Evolutionary conservation across 2,329 filamentous ascomycete species (phyloP), one percentile per base, ranked within the genome.

Genomic region (Acephala macrosclerotiorum): DNA sequence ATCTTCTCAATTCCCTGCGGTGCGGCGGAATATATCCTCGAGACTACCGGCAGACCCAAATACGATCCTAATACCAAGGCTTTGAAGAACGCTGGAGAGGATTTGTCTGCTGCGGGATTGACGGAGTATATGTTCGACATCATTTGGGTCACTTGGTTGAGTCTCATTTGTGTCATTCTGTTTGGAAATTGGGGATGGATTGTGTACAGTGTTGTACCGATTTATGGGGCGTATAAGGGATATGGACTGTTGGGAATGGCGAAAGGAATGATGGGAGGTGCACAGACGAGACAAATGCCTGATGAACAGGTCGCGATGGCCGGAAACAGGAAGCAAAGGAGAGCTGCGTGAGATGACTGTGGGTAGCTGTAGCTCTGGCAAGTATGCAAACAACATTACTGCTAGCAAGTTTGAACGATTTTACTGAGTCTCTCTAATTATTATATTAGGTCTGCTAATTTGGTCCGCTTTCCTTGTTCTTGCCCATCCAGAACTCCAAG

Each of bases 81-180:
- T 2, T 83, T 98, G 68, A 89, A 87, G 77, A 88, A 85, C 36
- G 83, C 92, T 0, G 95, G 96, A 51, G 94, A 98, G 77, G 96
- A 99, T 78, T 87, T 99, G 60, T 89, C 91, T 61, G 92, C 93
- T 11, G 86, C 90, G 38, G 96, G 96, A 4, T 81, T 99, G 82
- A 98, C 95, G 12, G 96, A 97, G 80, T 98, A 96, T 83, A 93
- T 98, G 91, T 99, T 97, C 86, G 96, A 99, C 80, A 87, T 97
- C 58, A 83, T 97, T 61, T 98, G 97, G 87, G 93, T 97, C 81
- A 97, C 94, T 0, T 97, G 94, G 90, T 89, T 87, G 12, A 91
- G 89, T 61, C 82, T 93, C 47, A 79, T 90, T 9, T 78, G 91
- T n/a, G 94, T 90, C 16, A 85, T 91, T 18, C 69, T 97, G 33